phyloP scores from a whole-genome alignment of 345 rosid genomes.

The Cardamine occulta region DNA sequence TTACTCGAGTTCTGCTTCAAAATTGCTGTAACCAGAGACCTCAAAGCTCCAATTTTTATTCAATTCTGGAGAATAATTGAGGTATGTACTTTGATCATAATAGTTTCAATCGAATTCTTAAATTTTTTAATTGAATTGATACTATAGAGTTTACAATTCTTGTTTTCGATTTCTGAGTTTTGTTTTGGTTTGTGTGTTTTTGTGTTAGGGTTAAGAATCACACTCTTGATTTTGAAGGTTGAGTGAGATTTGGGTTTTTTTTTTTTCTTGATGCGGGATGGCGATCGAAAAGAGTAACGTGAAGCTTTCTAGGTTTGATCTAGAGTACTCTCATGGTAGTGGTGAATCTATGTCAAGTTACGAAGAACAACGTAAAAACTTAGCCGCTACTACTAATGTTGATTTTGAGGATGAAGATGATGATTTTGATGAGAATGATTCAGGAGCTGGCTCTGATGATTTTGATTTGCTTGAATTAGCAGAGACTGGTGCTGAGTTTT shows the following conservation, averaged over 20 bases:
- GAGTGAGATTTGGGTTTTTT: constrained; percentile 21
- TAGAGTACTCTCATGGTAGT: constrained; percentile 82
- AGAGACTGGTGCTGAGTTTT: constrained; percentile 87
- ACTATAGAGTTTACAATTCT: not conserved
- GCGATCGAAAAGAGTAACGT: constrained; percentile 96
- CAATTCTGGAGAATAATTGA: constrained; percentile 30
- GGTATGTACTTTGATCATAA: constrained; percentile 48
- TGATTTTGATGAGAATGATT: constrained; percentile 88
- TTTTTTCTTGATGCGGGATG: constrained; percentile 48
- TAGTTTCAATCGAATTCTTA: constrained; percentile 1
- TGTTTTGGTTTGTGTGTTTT: not conserved
- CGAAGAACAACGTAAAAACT: constrained; percentile 59
- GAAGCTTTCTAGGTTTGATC: constrained; percentile 76
- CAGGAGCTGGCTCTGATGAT: constrained; percentile 97
- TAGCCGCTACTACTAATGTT: constrained; percentile 59
- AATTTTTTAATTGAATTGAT: constrained; percentile 26
- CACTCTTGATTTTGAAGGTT: constrained; percentile 26
- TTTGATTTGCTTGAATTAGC: constrained; percentile 93
- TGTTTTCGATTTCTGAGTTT: constrained; percentile 30
- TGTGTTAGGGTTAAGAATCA: constrained; percentile 47
- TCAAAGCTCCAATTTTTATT: constrained; percentile 19
- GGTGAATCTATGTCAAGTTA: constrained; percentile 74
- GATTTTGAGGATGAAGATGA: constrained; percentile 65
- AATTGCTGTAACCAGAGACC: constrained; percentile 8
- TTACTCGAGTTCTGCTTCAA: not conserved